Evolutionary conservation across 2,329 filamentous ascomycete genomes (phyloP).

Genomic region (Alternaria rosae): DNA sequence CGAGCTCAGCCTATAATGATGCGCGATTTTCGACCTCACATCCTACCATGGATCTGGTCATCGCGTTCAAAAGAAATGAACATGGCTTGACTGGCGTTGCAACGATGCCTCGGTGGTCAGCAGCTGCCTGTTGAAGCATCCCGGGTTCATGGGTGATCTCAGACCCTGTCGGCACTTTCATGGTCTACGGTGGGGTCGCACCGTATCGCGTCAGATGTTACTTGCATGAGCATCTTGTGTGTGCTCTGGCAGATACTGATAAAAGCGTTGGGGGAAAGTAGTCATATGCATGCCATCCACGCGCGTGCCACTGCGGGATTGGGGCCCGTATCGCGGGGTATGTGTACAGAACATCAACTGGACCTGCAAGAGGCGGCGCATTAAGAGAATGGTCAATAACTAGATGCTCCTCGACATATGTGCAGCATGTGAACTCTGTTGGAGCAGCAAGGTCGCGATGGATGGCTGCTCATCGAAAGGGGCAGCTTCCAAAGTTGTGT

Average conservation of each 20-base stretch:
- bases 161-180: background rate
- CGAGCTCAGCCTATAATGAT: conserved; percentile 5
- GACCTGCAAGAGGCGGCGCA: background rate
- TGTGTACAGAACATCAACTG: background rate
- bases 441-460: background rate
- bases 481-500: background rate
- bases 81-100: background rate
- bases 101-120: background rate
- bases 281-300: background rate
- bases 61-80: background rate
- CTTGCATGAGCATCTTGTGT: background rate
- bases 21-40: conserved; percentile 10
- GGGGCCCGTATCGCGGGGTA: background rate
- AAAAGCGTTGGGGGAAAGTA: background rate
- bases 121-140: conserved; percentile 3
- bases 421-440: background rate
- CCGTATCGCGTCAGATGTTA: background rate
- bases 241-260: background rate
- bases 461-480: background rate
- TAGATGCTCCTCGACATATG: background rate
- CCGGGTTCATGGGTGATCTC: background rate
- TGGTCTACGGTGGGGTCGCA: background rate
- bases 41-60: background rate
- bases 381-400: background rate
- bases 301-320: background rate